These are phyloP conservation scores for Elymus sibiricus DNA, from an alignment of 176 grass and related monocot species.

Conservation along the genomic window DNA sequence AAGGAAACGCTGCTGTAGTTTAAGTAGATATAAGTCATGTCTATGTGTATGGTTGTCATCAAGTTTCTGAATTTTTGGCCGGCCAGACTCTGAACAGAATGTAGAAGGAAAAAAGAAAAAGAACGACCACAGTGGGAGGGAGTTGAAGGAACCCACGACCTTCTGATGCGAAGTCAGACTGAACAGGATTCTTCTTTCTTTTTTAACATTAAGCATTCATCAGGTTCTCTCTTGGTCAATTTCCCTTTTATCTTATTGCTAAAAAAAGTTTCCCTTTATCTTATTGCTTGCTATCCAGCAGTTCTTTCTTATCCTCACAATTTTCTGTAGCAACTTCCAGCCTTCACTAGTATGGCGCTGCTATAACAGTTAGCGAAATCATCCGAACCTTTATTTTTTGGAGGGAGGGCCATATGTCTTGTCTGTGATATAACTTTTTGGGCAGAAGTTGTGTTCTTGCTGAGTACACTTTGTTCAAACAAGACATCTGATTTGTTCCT, in stretches of 20 bases:
- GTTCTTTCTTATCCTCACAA: neutral
- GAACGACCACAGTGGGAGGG: too few relatives aligned
- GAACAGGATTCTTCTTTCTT: too few relatives aligned
- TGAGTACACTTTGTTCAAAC: neutral
- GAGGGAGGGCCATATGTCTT: neutral
- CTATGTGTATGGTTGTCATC: too few relatives aligned
- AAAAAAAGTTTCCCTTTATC: neutral
- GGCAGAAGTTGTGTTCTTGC: neutral
- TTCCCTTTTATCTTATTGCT: neutral
- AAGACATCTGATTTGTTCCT: neutral
- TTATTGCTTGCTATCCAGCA: neutral
- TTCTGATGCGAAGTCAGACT: constrained; percentile 99
- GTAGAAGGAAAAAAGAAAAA: too few relatives aligned
- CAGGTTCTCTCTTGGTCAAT: neutral
- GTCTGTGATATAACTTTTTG: neutral
- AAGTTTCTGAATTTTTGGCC: too few relatives aligned
- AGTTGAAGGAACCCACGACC: constrained; percentile 75
- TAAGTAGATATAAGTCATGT: too few relatives aligned
- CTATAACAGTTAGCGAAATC: neutral
- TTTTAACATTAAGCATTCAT: neutral
- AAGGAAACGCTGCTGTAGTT: too few relatives aligned
- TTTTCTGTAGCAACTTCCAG: neutral
- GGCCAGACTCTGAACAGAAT: too few relatives aligned
- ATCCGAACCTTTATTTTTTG: neutral
- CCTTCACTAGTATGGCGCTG: neutral